Base-by-base conservation (phyloP, 768 basidiomycete species). In the Amanita pseudoporphyria region DNA sequence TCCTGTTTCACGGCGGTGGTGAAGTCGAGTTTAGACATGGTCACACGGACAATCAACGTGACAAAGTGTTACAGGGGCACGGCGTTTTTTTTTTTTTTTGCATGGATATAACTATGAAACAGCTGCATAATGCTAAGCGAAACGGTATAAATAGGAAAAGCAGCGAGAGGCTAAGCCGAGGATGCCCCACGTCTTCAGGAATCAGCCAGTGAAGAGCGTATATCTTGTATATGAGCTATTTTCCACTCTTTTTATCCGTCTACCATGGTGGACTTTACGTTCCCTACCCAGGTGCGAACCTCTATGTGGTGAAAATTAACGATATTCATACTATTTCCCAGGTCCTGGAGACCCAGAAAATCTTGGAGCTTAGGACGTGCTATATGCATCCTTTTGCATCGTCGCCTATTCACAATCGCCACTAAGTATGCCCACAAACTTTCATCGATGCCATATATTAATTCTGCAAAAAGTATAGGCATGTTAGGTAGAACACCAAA, bases 1-100 rank as follows among this genome's bases (percentile, higher is more conserved):
- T 92, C 89, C 62, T 92, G 79, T 58, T 71, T 71, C 38, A 85
- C 72, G 1, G 71, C 71, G 9, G 69, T 75, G 54, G 78, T 67
- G 64, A 78, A 77, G 38, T 48, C 47, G 18, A 40, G 30, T 36
- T 39, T 48, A 13, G 45, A 47, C 45, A 47, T 37, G 22, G n/a
- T 44, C 53, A 24, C 50, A 51, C 19, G 14, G n/a, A 28, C 26
- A 28, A n/a, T n/a, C n/a, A n/a, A n/a, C n/a, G n/a, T n/a, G n/a
- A n/a, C n/a, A n/a, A n/a, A n/a, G n/a, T n/a, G n/a, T n/a, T n/a
- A n/a, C n/a, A n/a, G n/a, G n/a, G n/a, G n/a, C n/a, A n/a, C n/a
- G n/a, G n/a, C n/a, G n/a, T n/a, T n/a, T n/a, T n/a, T n/a, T n/a
- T n/a, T n/a, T n/a, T n/a, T n/a, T n/a, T n/a, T n/a, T n/a, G n/a